phyloP scores from a whole-genome alignment of 176 grass and related monocot species.

The Aegilops speltoides region DNA sequence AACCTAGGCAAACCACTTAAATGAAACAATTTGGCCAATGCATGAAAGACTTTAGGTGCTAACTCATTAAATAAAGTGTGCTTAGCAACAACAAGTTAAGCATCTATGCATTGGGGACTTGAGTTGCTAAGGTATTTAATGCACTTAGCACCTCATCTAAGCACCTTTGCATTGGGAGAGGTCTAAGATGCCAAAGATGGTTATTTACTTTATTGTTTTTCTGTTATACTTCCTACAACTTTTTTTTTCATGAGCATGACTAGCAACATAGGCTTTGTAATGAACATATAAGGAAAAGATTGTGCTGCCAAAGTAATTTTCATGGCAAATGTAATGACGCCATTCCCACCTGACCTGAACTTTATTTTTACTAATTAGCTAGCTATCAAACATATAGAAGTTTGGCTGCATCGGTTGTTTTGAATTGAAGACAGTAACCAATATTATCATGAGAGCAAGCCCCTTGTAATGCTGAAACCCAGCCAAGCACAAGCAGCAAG shows the following conservation, averaged over 20 bases:
- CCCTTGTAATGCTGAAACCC: neutral
- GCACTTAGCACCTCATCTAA: too few species aligned
- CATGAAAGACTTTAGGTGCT: too few species aligned
- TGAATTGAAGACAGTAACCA: neutral
- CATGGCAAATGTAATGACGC: neutral
- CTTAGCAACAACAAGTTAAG: too few species aligned
- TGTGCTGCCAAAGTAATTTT: neutral
- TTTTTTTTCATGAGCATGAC: neutral
- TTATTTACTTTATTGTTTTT: neutral
- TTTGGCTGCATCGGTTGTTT: neutral
- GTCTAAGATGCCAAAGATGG: neutral
- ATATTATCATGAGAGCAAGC: neutral
- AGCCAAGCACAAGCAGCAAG: slow-evolving; percentile 4
- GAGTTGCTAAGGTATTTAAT: too few species aligned
- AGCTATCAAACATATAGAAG: neutral
- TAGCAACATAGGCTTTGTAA: neutral
- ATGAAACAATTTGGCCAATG: too few species aligned
- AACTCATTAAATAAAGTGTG: too few species aligned
- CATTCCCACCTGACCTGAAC: neutral
- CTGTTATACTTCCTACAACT: neutral
- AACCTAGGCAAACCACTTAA: too few species aligned
- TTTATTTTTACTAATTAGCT: neutral
- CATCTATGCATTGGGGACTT: too few species aligned
- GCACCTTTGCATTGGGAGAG: too few species aligned
- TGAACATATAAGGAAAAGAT: neutral